Evolutionary conservation across 2,329 filamentous ascomycete genomes (phyloP), one percentile per base, ranked within the genome.

Genomic region (Elsinoe australis): DNA sequence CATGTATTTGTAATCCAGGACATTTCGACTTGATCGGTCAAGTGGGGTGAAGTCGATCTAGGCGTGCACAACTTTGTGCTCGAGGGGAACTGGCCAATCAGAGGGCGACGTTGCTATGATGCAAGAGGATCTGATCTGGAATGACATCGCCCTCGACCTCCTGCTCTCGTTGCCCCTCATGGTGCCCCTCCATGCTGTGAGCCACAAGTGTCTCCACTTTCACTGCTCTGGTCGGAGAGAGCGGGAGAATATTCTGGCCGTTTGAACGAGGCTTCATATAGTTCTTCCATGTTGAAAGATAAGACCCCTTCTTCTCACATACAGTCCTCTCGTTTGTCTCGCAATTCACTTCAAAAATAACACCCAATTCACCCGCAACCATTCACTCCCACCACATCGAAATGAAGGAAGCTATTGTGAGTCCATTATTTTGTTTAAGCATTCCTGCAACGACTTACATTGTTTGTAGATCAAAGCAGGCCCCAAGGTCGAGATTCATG

Each of bases 391-490:
- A n/a, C n/a, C n/a, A n/a, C n/a, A n/a, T n/a, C n/a, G 52, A 14
- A 7, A 59, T 60, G 58, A 61, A 59, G 52, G 55, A 60, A 56
- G 59, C 56, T 10, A 55, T 59, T 34, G 51, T 48, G 31, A 2
- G 45, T n/a, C 4, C 15, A 15, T 6, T 8, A 33, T 21, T 28
- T 46, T 48, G 32, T 12, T 15, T 2, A 10, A 5, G 5, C 17
- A 9, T 9, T 45, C 14, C 12, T 5, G 21, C 41, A 15, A 21
- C 24, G 10, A 32, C 26, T 45, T 48, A 22, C 5, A 58, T 56
- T n/a, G n/a, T n/a, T n/a, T n/a, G n/a, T n/a, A 60, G 42, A 49
- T 60, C 33, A 47, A 49, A 32, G 47, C 46, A n/a, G 56, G 56
- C 29, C 54, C 57, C 6, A 53, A 50, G 38, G 57, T 60, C 48